Percentiles rank a stretch among this genome's conserved stretches.
Conservation (phyloP, 495 filamentous ascomycete species). For the Xylaria acuta region DNA sequence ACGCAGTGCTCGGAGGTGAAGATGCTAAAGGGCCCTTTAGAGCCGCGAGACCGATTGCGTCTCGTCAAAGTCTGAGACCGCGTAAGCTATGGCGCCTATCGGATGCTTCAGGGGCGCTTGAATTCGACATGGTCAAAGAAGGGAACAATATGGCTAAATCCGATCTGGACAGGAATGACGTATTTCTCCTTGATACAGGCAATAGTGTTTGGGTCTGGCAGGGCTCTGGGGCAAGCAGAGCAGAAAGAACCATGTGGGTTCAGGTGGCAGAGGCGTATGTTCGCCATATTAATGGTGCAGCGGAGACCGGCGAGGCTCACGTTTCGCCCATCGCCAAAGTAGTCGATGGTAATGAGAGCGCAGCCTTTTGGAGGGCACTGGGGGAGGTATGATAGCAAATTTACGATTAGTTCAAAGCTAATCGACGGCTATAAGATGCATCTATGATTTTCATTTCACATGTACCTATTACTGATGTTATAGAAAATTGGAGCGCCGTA, state of each 20-base stretch:
- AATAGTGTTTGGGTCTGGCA: constrained; percentile 66
- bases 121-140: constrained; percentile 62
- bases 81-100: constrained; percentile 62
- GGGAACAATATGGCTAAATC: constrained; percentile 44
- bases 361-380: constrained; percentile 51
- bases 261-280: constrained; percentile 63
- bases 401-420: not conserved
- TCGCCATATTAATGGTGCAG: constrained; percentile 50
- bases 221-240: constrained; percentile 57
- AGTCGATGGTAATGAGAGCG: constrained; percentile 58
- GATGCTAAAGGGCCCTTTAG: constrained; percentile 45
- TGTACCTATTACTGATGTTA: too few relatives aligned
- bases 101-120: constrained; percentile 59
- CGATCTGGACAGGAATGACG: constrained; percentile 61
- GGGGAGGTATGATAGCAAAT: constrained; percentile 20
- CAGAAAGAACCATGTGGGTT: constrained; percentile 64
- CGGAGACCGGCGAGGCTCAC: constrained; percentile 46
- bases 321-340: constrained; percentile 61
- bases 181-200: constrained; percentile 64
- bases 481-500: too few relatives aligned
- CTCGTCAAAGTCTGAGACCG: constrained; percentile 35
- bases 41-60: constrained; percentile 47
- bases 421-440: not conserved
- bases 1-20: constrained; percentile 57
- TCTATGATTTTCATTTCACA: too few relatives aligned